Percentiles rank a stretch among this genome's conserved stretches.
Conservation (phyloP, 352 stramenopile genomes). For the Globisporangium abappressorium region DNA sequence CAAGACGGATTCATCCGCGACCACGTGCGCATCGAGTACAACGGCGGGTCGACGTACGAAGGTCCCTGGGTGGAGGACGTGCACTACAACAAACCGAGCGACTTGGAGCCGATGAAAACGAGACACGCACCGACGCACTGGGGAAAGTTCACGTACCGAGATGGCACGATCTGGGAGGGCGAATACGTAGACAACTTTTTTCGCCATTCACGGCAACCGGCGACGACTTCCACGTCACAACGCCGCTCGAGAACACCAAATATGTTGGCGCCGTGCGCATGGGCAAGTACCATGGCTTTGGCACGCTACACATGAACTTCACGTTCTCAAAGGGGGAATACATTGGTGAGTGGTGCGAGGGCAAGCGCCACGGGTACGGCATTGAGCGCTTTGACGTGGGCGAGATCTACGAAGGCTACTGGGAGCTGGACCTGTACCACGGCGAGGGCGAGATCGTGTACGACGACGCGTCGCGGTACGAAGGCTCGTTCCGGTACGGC, state of each 20-base stretch:
- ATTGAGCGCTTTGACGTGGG: conserved; percentile 76
- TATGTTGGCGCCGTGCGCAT: conserved; percentile 54
- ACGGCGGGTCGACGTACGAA: conserved; percentile 78
- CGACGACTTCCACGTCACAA: conserved; percentile 52
- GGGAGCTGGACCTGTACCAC: conserved; percentile 61
- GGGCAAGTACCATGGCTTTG: conserved; percentile 73
- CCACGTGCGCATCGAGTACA: conserved; percentile 69
- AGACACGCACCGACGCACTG: conserved; percentile 38
- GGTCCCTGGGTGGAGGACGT: conserved; percentile 73
- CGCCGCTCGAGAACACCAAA: conserved; percentile 32
- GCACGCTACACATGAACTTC: conserved; percentile 59
- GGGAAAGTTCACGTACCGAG: conserved; percentile 71
- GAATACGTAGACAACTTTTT: conserved; percentile 80
- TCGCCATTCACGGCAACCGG: conserved; percentile 67
- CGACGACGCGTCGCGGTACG: conserved; percentile 63
- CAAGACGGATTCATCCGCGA: conserved; percentile 61
- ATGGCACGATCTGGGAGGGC: conserved; percentile 74
- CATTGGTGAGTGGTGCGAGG: conserved; percentile 80
- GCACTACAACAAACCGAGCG: conserved; percentile 41
- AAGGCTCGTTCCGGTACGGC: conserved; percentile 59
- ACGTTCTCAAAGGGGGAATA: conserved; percentile 68
- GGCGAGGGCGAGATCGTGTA: conserved; percentile 67
- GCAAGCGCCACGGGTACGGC: conserved; percentile 74
- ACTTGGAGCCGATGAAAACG: conserved; percentile 58
- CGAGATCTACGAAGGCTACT: conserved; percentile 80